Evolutionary conservation across 305 asterid genomes (phyloP).

Genomic region (Solanum hybrid): DNA sequence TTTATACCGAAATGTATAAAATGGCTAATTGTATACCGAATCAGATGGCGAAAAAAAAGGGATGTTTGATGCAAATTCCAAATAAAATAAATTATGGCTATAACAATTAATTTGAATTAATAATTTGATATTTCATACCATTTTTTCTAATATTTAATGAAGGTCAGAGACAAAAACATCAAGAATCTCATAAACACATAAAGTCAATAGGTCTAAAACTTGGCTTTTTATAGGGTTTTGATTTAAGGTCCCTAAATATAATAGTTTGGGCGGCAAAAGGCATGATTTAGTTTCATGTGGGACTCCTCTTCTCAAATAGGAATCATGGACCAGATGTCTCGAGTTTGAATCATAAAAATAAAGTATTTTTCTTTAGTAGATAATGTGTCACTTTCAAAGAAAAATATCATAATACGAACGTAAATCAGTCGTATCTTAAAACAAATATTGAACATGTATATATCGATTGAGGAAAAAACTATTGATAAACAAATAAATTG

Average conservation of each 20-base stretch:
- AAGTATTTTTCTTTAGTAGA: not conserved
- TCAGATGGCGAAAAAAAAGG: too few relatives aligned
- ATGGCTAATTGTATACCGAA: too few relatives aligned
- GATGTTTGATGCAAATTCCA: too few relatives aligned
- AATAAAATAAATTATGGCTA: too few relatives aligned
- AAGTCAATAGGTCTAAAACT: not conserved
- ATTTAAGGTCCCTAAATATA: not conserved
- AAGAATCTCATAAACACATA: not conserved
- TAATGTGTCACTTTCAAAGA: not conserved
- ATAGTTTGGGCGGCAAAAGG: not conserved
- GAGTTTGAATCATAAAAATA: not conserved
- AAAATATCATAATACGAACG: not conserved
- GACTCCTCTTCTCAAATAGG: not conserved
- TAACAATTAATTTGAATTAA: not conserved
- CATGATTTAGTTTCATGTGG: not conserved
- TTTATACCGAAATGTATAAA: too few relatives aligned
- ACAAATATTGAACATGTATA: not conserved
- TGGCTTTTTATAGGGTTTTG: not conserved
- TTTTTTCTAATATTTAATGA: not conserved
- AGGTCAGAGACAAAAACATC: not conserved
- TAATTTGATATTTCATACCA: too few relatives aligned
- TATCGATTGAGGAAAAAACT: not conserved
- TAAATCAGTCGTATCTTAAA: not conserved
- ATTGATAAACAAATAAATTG: too few relatives aligned
- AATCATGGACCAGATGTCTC: not conserved